Conservation (phyloP, 176 grass and related monocot species). For the Thinopyrum elongatum region DNA sequence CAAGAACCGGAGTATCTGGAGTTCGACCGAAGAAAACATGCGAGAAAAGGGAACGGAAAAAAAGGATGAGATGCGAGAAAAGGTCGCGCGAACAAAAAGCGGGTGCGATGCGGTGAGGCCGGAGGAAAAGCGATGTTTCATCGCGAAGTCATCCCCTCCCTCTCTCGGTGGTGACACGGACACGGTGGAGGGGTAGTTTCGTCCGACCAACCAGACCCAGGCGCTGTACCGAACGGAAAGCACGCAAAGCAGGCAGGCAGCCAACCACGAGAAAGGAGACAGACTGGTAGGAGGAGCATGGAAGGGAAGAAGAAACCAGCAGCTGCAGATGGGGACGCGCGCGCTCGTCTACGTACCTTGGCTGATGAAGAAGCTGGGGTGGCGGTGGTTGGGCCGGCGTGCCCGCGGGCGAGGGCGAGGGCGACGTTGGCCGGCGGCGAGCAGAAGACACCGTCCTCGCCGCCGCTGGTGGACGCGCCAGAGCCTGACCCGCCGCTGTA, state of each 20-base stretch:
- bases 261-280: background rate
- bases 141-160: slow-evolving; percentile 20
- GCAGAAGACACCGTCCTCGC: slow-evolving; percentile 53
- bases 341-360: slow-evolving; percentile 13
- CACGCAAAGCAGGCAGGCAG: background rate
- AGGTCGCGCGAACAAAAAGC: slow-evolving; percentile 27
- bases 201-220: background rate
- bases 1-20: background rate
- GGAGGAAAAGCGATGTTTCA: slow-evolving; percentile 38
- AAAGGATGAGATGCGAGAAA: slow-evolving; percentile 4
- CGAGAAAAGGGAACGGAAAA: too few species aligned
- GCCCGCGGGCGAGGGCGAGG: background rate
- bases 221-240: background rate
- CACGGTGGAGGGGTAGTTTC: slow-evolving; percentile 25
- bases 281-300: too few species aligned
- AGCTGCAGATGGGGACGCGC: background rate
- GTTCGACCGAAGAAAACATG: background rate
- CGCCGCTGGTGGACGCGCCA: slow-evolving; percentile 58
- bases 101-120: background rate
- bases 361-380: background rate
- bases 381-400: background rate
- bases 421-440: background rate
- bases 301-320: background rate
- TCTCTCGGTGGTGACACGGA: slow-evolving; percentile 28
- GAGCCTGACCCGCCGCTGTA: slow-evolving; percentile 37